phyloP scores from a whole-genome alignment of 768 basidiomycete species.

The Trametes gibbosa region DNA sequence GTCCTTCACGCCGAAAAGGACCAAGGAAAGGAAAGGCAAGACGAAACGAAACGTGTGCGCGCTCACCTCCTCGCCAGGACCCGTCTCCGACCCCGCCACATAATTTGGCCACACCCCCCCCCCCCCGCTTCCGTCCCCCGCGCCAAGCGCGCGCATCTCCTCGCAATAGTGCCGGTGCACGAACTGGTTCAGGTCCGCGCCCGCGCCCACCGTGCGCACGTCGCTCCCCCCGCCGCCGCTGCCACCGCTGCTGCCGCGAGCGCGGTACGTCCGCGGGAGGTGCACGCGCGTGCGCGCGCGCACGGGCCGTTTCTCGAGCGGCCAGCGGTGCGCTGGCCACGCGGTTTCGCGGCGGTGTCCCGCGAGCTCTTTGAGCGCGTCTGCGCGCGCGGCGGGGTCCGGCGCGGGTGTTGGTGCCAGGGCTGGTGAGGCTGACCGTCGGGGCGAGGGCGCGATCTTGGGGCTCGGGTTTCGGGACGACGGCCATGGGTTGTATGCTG shows the following conservation, averaged over 20 bases:
- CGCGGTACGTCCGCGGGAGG: slow-evolving; percentile 40
- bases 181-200: slow-evolving; percentile 39
- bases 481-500: not conserved
- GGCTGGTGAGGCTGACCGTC: not conserved
- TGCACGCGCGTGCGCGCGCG: slow-evolving; percentile 34
- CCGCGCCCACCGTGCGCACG: slow-evolving; percentile 30
- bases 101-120: slow-evolving; percentile 10
- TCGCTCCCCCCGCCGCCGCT: slow-evolving; percentile 23
- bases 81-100: slow-evolving; percentile 7
- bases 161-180: slow-evolving; percentile 32
- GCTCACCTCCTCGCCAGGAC: slow-evolving; percentile 14
- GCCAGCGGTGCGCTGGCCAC: slow-evolving; percentile 41
- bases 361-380: slow-evolving; percentile 30
- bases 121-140: slow-evolving; percentile 11
- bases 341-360: slow-evolving; percentile 35
- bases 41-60: not conserved
- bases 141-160: too few species aligned
- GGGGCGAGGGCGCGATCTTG: slow-evolving; percentile 14
- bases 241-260: slow-evolving; percentile 31
- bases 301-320: slow-evolving; percentile 34
- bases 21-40: not conserved
- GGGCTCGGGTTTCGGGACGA: slow-evolving; percentile 15
- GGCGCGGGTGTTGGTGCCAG: not conserved
- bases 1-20: not conserved
- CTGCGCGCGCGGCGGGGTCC: slow-evolving; percentile 24